phyloP scores from a whole-genome alignment of 495 filamentous ascomycete species.

The Penicillium canescens region DNA sequence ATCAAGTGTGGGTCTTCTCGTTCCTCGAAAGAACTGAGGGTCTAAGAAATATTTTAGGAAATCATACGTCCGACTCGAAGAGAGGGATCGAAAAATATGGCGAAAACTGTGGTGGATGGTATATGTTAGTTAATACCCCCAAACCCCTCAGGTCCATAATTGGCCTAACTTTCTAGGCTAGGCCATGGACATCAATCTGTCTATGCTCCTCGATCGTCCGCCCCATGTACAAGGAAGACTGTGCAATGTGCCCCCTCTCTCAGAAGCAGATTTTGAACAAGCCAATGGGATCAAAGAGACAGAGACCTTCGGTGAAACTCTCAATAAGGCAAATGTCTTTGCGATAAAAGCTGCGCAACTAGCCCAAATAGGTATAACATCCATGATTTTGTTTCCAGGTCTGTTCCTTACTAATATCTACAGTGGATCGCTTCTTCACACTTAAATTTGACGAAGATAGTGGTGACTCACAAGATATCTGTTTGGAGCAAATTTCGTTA shows the following conservation, averaged over 20 bases:
- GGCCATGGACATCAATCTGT: conserved; percentile 14
- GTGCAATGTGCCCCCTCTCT: conserved; percentile 10
- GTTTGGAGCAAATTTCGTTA: conserved; percentile 9
- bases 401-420: neutral
- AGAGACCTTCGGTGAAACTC: neutral
- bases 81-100: conserved; percentile 7
- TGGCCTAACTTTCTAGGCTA: neutral
- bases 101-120: conserved; percentile 14
- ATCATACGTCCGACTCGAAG: conserved; percentile 5
- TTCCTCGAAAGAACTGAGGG: neutral
- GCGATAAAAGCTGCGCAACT: conserved; percentile 6
- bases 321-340: neutral
- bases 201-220: conserved; percentile 12
- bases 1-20: conserved; percentile 17
- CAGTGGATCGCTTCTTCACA: conserved; percentile 14
- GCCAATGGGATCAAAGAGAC: neutral
- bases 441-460: conserved; percentile 10
- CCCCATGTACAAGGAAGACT: conserved; percentile 14
- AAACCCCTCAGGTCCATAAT: neutral
- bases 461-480: conserved; percentile 12
- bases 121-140: conserved; percentile 3
- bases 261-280: conserved; percentile 8
- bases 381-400: neutral
- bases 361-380: conserved; percentile 9
- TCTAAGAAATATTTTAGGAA: conserved; percentile 4